Conservation (phyloP, 176 grass and related monocot species). For the Oryza australiensis region DNA sequence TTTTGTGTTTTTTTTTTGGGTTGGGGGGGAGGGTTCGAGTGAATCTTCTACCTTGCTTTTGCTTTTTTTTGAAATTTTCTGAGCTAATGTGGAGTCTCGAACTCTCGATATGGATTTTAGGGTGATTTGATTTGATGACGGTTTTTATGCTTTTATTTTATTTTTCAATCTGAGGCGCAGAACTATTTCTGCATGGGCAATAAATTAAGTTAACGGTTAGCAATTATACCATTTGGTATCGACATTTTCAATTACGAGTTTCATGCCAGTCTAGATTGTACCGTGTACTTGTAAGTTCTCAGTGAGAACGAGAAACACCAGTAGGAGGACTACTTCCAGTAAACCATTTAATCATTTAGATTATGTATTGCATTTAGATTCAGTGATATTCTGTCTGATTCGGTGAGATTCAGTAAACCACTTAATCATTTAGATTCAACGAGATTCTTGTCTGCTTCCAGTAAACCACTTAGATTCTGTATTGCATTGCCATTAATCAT, state of each 20-base stretch:
- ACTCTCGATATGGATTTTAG: conserved; percentile 1
- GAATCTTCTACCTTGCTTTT: background rate
- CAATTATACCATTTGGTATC: conserved; percentile 20
- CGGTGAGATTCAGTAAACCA: background rate
- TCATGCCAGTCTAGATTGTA: conserved; percentile 13
- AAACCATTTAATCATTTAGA: background rate
- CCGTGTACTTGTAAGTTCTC: background rate
- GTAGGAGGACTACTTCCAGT: conserved; percentile 20
- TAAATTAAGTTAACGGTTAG: conserved; percentile 7
- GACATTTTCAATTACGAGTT: conserved; percentile 22
- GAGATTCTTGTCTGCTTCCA: background rate
- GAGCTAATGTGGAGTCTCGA: background rate
- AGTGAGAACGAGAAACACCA: conserved; percentile 10
- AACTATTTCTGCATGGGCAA: conserved; percentile 12
- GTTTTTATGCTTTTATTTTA: background rate
- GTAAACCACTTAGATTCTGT: conserved; percentile 24
- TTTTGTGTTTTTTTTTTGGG: background rate
- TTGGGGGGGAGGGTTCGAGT: background rate
- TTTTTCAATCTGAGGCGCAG: background rate
- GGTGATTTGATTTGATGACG: background rate
- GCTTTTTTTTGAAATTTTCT: background rate
- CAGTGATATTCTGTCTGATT: background rate
- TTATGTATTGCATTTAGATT: background rate
- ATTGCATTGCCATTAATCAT: conserved; percentile 25
- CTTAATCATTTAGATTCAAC: no score